Conservation (phyloP, 345 rosid genomes). For the Xanthoceras sorbifolium region DNA sequence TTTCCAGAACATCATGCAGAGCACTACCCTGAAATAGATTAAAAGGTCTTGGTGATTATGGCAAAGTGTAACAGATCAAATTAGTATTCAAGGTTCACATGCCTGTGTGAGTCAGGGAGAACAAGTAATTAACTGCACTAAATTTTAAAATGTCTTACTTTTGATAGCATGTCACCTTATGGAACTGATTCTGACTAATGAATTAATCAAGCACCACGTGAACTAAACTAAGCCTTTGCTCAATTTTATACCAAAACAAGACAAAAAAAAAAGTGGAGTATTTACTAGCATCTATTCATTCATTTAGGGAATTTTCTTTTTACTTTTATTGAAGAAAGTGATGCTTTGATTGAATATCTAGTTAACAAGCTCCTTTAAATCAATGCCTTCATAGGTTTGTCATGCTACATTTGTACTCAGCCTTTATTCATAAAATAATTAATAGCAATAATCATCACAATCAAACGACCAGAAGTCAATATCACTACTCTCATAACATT, state of each 20-base stretch:
- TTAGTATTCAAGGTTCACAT: conserved; percentile 9
- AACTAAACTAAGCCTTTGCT: background rate
- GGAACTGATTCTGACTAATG: background rate
- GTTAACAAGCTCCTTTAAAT: background rate
- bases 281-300: background rate
- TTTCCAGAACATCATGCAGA: conserved; percentile 66
- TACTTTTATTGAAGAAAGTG: no score
- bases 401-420: background rate
- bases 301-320: background rate
- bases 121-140: background rate
- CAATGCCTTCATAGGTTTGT: background rate
- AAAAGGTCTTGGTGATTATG: conserved; percentile 8
- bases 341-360: background rate
- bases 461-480: background rate
- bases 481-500: background rate
- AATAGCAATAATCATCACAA: background rate
- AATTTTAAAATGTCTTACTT: background rate
- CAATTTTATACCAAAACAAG: background rate
- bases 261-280: background rate
- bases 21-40: conserved; percentile 57
- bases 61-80: conserved; percentile 4
- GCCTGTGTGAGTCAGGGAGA: conserved; percentile 1
- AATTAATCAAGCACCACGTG: background rate
- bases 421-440: background rate
- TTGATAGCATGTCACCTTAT: background rate